Base-by-base conservation (phyloP, 169 alveolate species). In the Plasmodium berghei region DNA sequence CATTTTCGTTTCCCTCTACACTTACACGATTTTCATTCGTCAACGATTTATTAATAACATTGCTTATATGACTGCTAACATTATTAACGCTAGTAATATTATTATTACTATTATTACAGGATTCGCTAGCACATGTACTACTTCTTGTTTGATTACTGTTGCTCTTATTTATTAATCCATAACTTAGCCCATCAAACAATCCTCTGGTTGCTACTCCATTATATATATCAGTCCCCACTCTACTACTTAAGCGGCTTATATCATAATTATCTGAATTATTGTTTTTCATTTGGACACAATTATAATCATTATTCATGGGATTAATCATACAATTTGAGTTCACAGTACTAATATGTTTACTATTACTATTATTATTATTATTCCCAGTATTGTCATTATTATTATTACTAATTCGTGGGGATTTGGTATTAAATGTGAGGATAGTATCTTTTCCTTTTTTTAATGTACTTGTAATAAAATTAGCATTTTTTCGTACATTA, bases 381-480 rank as follows among this genome's bases (percentile, higher is more conserved):
- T 52, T 71, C 24, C 10, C n/a, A n/a, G 8, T 20, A 9, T 24
- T 49, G 20, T 9, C 56, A 72, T 20, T 72, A 72, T 55, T 72
- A 34, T n/a, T 18, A 16, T 9, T 73, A 26, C 18, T 42, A 49
- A 46, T 61, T 1, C 22, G 14, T 48, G 18, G 34, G n/a, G 49
- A 52, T 10, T n/a, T 52, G 46, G 4, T 62, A 55, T 74, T 74
- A 9, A 59, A 2, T 18, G 63, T 61, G 2, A 48, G 20, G 26
- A 62, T 10, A 9, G 73, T 48, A 10, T 61, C 73, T 62, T 61
- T 22, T 46, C 48, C 20, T 67, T n/a, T 62, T 73, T 54, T 45
- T 14, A 74, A 59, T 74, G 16, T 59, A 42, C 2, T 54, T 67
- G 28, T 9, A 3, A 58, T 58, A 34, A 46, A 45, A n/a, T 16